Evolutionary conservation across 202 grass and related monocot genomes (phyloP), one percentile per base, ranked within the genome.

Genomic region (Miscanthus sacchariflorus): DNA sequence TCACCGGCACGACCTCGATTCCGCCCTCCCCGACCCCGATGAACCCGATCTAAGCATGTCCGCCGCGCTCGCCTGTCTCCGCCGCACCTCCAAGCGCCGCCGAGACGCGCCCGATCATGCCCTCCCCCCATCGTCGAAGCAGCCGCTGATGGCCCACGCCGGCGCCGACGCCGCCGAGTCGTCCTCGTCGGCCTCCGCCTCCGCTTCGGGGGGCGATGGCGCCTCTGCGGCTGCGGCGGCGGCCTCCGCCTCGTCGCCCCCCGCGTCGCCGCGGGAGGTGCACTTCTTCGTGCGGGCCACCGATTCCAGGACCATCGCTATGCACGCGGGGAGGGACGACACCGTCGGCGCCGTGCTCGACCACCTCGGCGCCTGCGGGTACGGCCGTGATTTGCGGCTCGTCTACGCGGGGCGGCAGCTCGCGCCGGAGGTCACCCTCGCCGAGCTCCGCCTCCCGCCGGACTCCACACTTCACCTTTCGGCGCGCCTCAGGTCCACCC

Each of bases 261-360:
- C 40, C 46, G 17, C 79, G 8, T 63, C 46, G 44, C 63, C 75
- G 14, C 83, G 64, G 50, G 58, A 42, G 52, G 12, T 90, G 39
- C 93, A 99, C 49, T 99, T 99, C 93, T 99, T 99, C 76, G 91
- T 99, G 12, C 94, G 97, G 39, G 86, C 88, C 54, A 93, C 88
- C 14, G 88, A 91, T n/a, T 92, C 91, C n/a, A 89, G 78, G 75
- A 99, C 93, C 81, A 83, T 97, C 72, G 90, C 92, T 72, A 88
- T 99, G 74, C 94, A 95, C 68, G 94, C 90, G 5, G 33, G 40
- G 50, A 46, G 61, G 5, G 85, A 90, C 18, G 97, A 97, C 44
- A 92, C 94, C 19, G 80, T 99, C 19, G 88, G 74, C 17, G 88
- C 79, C 8, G 77, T 99, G 79, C 91, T 99, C 72, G 84, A 5